Conservation (phyloP, 1,284 basidiomycete genomes). For the Porodaedalea pini region DNA sequence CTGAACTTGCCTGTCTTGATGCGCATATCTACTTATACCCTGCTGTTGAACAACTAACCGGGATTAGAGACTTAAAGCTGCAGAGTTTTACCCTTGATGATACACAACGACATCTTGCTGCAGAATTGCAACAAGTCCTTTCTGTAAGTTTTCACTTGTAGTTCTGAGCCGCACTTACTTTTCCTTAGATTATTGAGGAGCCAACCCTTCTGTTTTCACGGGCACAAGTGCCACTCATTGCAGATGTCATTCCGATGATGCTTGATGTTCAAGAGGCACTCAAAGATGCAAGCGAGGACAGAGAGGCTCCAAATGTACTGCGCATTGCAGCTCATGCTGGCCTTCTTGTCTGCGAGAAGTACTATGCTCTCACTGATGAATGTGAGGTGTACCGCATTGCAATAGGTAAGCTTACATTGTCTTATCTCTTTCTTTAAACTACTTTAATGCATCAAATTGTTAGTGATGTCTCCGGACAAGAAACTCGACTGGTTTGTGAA, state of each 20-base stretch:
- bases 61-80: not conserved
- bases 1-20: not conserved
- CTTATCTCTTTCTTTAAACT: not conserved
- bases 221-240: slow-evolving; percentile 24
- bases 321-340: not conserved
- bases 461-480: not conserved
- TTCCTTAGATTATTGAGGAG: slow-evolving; percentile 19
- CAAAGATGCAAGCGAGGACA: not conserved
- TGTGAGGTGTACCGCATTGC: slow-evolving; percentile 27
- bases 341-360: slow-evolving; percentile 3
- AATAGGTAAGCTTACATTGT: slow-evolving; percentile 21
- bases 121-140: too few relatives aligned
- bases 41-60: not conserved
- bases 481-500: not conserved
- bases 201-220: slow-evolving; percentile 24
- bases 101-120: too few relatives aligned
- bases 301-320: too few relatives aligned
- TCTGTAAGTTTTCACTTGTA: too few relatives aligned
- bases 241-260: slow-evolving; percentile 26
- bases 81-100: not conserved
- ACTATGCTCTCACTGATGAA: slow-evolving; percentile 14
- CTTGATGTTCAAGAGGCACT: slow-evolving; percentile 23
- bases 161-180: not conserved
- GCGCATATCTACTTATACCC: not conserved
- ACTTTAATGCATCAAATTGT: not conserved